These are phyloP conservation scores for Sesbania bispinosa DNA, from an alignment of 306 rosid species.

Conservation along the genomic window DNA sequence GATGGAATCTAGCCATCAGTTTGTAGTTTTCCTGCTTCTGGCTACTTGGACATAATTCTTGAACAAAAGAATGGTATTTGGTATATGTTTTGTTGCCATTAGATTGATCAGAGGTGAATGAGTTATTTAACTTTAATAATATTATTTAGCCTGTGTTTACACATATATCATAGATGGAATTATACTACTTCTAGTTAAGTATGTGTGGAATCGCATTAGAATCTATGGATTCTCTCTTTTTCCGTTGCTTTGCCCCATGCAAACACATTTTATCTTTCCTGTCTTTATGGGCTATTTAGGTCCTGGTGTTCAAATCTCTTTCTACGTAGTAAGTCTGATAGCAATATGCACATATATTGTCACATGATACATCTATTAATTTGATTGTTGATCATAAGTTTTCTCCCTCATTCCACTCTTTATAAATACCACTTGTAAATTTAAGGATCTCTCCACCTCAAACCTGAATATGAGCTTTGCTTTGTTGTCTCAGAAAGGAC, in stretches of 20 bases:
- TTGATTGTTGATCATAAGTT: background rate
- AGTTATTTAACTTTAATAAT: slow-evolving; percentile 4
- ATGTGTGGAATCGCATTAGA: background rate
- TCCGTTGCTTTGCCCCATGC: background rate
- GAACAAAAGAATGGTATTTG: slow-evolving; percentile 19
- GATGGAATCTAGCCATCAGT: background rate
- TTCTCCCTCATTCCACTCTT: background rate
- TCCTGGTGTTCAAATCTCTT: background rate
- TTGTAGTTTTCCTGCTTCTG: slow-evolving; percentile 13
- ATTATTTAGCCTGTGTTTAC: background rate
- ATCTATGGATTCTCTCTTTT: background rate
- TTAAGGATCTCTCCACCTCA: background rate
- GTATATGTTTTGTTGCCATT: background rate
- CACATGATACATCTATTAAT: background rate
- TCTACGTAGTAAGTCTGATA: background rate
- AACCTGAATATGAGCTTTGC: slow-evolving; percentile 15
- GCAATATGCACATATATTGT: background rate
- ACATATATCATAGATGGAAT: background rate
- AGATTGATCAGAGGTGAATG: background rate
- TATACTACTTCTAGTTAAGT: background rate
- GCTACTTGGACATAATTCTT: slow-evolving; percentile 10
- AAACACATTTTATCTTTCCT: background rate
- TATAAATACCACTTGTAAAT: background rate
- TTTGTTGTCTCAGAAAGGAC: slow-evolving; percentile 53
- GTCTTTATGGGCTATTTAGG: background rate